Evolutionary conservation across 225 moss, liverwort and hornwort genomes (phyloP), one percentile per base, ranked within the genome.

Genomic region (Pseudoscleropodium purum): DNA sequence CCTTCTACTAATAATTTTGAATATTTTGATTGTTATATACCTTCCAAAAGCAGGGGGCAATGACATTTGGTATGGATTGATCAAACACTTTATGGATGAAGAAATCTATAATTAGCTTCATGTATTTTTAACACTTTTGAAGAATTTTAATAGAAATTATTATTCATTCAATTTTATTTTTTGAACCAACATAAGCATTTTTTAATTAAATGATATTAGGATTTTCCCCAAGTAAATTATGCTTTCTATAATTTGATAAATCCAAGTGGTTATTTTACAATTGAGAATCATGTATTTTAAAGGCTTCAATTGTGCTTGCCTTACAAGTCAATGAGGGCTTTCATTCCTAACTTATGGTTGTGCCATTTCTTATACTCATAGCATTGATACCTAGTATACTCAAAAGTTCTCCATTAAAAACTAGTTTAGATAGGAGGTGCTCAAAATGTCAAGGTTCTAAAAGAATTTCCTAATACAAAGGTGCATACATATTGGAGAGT

Each of bases 361-460:
- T 39, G 8, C 24, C 39, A 39, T 25, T 39, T 69, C 4, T 39
- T 39, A 21, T 70, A 25, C 1, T 15, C 3, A 14, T 8, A 41
- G 3, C 70, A 39, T 25, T 0, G 0, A 41, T 15, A 70, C 15
- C 15, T 14, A 15, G 3, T 18, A 25, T 26, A 41, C 1, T 39
- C 5, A 15, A 14, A 70, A 70, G 39, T 41, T 15, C 25, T 41
- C 9, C 3, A 43, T 16, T 43, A 2, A 43, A 11, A 27, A 43
- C 8, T 3, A 26, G 1, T 5, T 72, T 25, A 72, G 26, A 8
- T 39, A 72, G 3, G 43, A 43, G 27, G 15, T 73, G 9, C 3
- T 16, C 5, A 73, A 27, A 73, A 43, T 3, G 1, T 26, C 0
- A 0, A 72, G 2, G 17, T 5, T 26, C 9, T 26, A 41, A 72